A percentile compares a stretch with the other conserved stretches of the same genome.
phyloP scores from a whole-genome alignment of 306 rosid genomes.

The Oemleria cerasiformis region DNA sequence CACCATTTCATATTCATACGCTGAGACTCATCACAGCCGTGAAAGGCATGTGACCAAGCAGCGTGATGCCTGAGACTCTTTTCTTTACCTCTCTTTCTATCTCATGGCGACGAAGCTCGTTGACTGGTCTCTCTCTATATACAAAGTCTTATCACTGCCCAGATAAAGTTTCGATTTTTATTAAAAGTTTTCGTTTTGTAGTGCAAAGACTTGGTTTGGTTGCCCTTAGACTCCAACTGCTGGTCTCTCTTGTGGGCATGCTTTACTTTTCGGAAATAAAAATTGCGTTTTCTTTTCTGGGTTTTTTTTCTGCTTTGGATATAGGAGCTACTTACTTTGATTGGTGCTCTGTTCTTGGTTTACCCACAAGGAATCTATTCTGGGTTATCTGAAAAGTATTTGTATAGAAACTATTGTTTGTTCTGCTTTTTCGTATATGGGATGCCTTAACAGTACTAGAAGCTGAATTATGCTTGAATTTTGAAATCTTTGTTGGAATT shows the following conservation, averaged over 20 bases:
- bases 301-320: not conserved
- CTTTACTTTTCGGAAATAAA: not conserved
- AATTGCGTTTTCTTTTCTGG: not conserved
- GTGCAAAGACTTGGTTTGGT: conserved; percentile 4
- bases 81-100: not conserved
- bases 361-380: not conserved
- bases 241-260: not conserved
- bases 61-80: not conserved
- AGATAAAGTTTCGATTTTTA: not conserved
- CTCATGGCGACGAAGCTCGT: not conserved
- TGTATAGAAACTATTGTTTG: not conserved
- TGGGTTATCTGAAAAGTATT: conserved; percentile 3
- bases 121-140: not conserved
- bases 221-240: conserved; percentile 4
- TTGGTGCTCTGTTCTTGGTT: conserved; percentile 4
- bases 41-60: not conserved
- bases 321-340: not conserved
- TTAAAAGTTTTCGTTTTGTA: not conserved
- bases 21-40: conserved; percentile 11
- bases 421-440: not conserved
- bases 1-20: not conserved
- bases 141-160: not conserved
- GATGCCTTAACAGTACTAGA: conserved; percentile 6
- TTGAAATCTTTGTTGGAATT: conserved; percentile 10
- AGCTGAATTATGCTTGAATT: conserved; percentile 22